These are phyloP conservation scores for Coffea eugenioides DNA, from an alignment of 257 asterid genomes.

Conservation along the genomic window DNA sequence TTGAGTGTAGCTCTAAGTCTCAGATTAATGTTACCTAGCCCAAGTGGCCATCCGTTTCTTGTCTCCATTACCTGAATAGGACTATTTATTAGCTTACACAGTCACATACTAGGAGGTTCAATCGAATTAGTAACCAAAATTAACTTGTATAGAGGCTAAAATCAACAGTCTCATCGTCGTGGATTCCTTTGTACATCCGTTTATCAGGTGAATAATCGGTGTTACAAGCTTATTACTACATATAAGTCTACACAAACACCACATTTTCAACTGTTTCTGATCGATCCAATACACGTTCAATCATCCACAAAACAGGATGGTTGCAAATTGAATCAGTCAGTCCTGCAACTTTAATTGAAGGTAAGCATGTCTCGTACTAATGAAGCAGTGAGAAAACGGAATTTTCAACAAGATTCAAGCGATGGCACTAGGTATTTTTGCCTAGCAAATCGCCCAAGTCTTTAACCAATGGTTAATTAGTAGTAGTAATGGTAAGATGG, in stretches of 20 bases:
- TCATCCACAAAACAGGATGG: neutral
- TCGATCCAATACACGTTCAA: neutral
- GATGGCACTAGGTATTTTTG: neutral
- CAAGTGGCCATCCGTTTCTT: conserved; percentile 70
- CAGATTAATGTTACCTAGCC: conserved; percentile 49
- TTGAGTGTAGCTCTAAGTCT: conserved; percentile 30
- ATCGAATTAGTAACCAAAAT: neutral
- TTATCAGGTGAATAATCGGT: neutral
- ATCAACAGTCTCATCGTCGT: neutral
- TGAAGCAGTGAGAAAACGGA: neutral
- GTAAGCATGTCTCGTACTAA: neutral
- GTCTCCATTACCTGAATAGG: conserved; percentile 24
- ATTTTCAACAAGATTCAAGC: neutral
- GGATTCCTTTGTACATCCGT: neutral
- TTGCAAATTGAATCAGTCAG: neutral
- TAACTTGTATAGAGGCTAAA: neutral
- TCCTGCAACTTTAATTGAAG: neutral
- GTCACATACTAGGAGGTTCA: neutral
- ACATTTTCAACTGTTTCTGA: neutral
- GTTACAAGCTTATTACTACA: neutral
- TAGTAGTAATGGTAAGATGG: neutral
- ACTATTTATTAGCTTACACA: neutral
- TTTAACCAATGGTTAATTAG: neutral
- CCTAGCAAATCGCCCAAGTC: neutral
- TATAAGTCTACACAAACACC: neutral